Base-by-base conservation (phyloP, 495 filamentous ascomycete genomes). In the Recurvomyces mirabilis region DNA sequence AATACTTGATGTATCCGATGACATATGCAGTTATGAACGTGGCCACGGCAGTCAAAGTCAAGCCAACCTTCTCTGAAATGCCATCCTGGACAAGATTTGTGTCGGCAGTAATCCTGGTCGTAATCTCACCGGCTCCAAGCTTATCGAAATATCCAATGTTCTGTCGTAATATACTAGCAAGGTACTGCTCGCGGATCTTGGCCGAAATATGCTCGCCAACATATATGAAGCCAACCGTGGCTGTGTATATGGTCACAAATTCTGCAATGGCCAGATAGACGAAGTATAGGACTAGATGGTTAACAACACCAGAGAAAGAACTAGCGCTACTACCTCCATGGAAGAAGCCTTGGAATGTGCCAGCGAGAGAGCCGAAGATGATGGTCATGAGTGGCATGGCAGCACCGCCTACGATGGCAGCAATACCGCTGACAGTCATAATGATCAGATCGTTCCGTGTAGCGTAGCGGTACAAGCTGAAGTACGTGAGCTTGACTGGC, bases 81-180 rank as follows among this genome's bases (percentile, higher is more conserved):
- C 84, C 87, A 51, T 89, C 83, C 58, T 93, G 87, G 42, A 94
- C 78, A 35, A 87, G 62, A 55, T 93, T 91, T 40, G 85, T 91
- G 61, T 94, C 87, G 34, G 84, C 75, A 2, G 87, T 94, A 56
- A 94, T 93, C 43, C 87, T 77, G 1, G 87, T 94, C 0, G 87
- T 93, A 47, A 94, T 84, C 66, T 93, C 87, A 49, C 88, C 88
- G 21, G 87, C 83, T 38, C 87, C 87, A 17, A 91, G 74, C 54
- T 84, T 87, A 57, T 94, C 87, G 60, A 93, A 94, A 58, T 86
- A 93, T 38, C 77, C 87, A 57, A 94, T 85, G 62, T 94, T 94
- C 58, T 94, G 87, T 31, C 78, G 75, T 67, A 94, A 68, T 54
- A 87, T 88, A 34, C 84, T 84, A 46, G 73, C 67, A 2, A 94